Evolutionary conservation across 2,329 filamentous ascomycete genomes (phyloP).

Genomic region (Cladosporium sp.): DNA sequence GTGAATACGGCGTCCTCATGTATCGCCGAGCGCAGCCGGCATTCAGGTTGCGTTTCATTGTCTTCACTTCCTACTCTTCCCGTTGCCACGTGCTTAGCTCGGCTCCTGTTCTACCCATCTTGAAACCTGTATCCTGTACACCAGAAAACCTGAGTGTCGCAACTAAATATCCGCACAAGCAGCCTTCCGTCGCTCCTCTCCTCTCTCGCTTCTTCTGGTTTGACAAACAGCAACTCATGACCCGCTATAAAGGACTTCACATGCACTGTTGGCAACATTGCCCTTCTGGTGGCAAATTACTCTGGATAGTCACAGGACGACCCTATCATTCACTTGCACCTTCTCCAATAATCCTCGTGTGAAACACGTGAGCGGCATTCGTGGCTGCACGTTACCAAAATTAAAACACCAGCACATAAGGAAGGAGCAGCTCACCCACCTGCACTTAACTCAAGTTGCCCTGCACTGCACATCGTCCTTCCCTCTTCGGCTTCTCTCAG

Average conservation of each 20-base stretch:
- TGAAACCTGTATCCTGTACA: neutral
- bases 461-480: too few species aligned
- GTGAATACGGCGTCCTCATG: neutral
- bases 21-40: neutral
- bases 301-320: neutral
- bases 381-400: neutral
- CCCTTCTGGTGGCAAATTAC: neutral
- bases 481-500: neutral
- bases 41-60: neutral
- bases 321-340: slow-evolving; percentile 4
- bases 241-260: slow-evolving; percentile 2
- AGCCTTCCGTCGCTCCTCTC: neutral
- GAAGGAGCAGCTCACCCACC: neutral
- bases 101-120: neutral
- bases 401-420: neutral
- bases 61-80: neutral
- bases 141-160: slow-evolving; percentile 1
- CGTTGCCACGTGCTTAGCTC: slow-evolving; percentile 3
- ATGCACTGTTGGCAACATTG: neutral
- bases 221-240: slow-evolving; percentile 5
- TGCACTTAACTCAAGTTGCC: too few species aligned
- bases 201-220: neutral
- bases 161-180: neutral
- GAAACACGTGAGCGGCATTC: neutral
- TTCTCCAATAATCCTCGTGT: neutral